phyloP scores from a whole-genome alignment of 2,329 filamentous ascomycete genomes.

The Cladosporium cucumerinum region DNA sequence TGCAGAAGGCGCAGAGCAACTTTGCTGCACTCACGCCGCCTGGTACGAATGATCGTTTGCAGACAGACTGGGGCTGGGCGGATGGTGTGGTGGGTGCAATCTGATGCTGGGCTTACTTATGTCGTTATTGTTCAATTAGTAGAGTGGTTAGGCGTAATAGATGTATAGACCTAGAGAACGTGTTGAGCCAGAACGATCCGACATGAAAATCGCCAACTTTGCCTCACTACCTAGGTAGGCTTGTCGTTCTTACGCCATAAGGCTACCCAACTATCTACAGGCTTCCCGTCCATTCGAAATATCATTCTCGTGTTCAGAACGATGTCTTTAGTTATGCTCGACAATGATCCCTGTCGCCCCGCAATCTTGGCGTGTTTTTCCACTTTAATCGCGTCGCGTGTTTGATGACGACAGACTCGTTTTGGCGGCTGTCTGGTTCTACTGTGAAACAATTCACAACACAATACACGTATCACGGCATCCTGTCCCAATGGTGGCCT shows the following conservation, averaged over 20 bases:
- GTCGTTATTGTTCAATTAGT: not conserved
- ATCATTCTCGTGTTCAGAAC: not conserved
- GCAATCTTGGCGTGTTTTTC: not conserved
- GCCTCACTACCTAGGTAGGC: too few relatives aligned
- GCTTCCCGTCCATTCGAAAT: too few relatives aligned
- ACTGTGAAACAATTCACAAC: not conserved
- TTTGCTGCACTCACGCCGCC: not conserved
- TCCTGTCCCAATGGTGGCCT: conserved; percentile 18
- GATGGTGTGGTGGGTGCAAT: not conserved
- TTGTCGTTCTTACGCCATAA: not conserved
- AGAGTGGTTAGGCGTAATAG: not conserved
- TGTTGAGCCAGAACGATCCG: not conserved
- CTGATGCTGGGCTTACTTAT: not conserved
- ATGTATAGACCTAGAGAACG: not conserved
- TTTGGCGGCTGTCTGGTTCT: not conserved
- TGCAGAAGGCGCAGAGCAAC: not conserved
- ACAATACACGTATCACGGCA: not conserved
- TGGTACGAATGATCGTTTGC: not conserved
- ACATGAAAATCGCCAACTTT: not conserved
- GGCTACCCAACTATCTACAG: too few relatives aligned
- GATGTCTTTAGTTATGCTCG: too few relatives aligned
- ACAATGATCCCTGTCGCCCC: not conserved
- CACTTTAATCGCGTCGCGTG: not conserved
- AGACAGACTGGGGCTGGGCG: not conserved
- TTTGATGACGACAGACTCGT: conserved; percentile 3